Evolutionary conservation across 2,329 filamentous ascomycete genomes (phyloP).

Genomic region (Penicillium concentricum): DNA sequence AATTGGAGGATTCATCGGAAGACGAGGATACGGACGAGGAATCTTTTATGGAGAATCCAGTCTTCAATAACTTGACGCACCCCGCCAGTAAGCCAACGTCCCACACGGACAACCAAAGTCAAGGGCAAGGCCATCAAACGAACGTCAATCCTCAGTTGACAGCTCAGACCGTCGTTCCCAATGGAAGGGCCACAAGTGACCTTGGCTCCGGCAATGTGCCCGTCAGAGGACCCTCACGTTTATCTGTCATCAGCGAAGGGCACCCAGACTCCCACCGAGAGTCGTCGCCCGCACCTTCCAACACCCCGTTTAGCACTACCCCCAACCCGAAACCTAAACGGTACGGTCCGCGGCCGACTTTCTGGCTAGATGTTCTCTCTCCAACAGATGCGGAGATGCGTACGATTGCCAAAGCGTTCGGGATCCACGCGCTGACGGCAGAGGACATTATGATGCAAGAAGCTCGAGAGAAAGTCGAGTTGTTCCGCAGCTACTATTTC

Average conservation of each 20-base stretch:
- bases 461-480: slow-evolving; percentile 93
- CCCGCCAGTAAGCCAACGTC: neutral
- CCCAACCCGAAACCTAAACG: slow-evolving; percentile 46
- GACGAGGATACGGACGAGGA: slow-evolving; percentile 55
- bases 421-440: slow-evolving; percentile 90
- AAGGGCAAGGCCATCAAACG: slow-evolving; percentile 1
- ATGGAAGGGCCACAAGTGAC: slow-evolving; percentile 10
- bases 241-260: slow-evolving; percentile 38
- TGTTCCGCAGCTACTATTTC: slow-evolving; percentile 98
- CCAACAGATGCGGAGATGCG: slow-evolving; percentile 97
- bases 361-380: slow-evolving; percentile 91
- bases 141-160: neutral
- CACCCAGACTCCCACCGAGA: slow-evolving; percentile 32
- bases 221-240: slow-evolving; percentile 25
- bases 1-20: slow-evolving; percentile 70
- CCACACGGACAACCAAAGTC: slow-evolving; percentile 10
- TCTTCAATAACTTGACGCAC: slow-evolving; percentile 4
- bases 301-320: slow-evolving; percentile 13
- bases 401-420: slow-evolving; percentile 84
- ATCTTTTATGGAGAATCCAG: slow-evolving; percentile 22
- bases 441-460: slow-evolving; percentile 98
- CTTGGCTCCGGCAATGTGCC: neutral
- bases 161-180: neutral
- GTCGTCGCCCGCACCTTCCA: slow-evolving; percentile 22
- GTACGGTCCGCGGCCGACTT: slow-evolving; percentile 83